A percentile compares a stretch with the other conserved stretches of the same genome.
These are phyloP conservation scores for Detonula confervacea DNA, from an alignment of 352 stramenopile species.

Conservation along the genomic window DNA sequence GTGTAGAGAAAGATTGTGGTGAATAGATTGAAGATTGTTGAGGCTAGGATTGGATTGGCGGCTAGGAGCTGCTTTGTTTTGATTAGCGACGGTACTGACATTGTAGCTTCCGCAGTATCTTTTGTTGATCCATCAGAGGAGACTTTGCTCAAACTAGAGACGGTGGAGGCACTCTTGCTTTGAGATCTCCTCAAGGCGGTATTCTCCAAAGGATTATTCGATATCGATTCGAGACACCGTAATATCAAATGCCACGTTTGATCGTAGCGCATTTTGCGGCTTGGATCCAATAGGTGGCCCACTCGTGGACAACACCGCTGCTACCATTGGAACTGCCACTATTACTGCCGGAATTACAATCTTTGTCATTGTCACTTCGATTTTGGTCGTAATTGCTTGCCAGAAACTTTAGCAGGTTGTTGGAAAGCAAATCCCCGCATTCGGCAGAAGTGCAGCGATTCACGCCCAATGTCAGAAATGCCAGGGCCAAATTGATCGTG, in stretches of 20 bases:
- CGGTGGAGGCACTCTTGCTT: no score
- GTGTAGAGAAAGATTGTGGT: conserved; percentile 70
- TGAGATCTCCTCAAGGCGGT: conserved; percentile 9
- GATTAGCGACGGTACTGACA: conserved; percentile 18
- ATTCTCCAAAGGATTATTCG: conserved; percentile 37
- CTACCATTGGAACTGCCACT: not conserved
- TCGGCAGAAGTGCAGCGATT: conserved; percentile 53
- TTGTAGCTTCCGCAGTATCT: not conserved
- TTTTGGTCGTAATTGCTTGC: conserved; percentile 20
- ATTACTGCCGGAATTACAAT: not conserved
- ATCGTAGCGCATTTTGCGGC: conserved; percentile 44
- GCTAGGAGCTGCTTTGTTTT: conserved; percentile 27
- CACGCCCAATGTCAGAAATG: conserved; percentile 79
- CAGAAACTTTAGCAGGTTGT: conserved; percentile 47
- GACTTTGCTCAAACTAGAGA: no score
- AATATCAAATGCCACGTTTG: conserved; percentile 56
- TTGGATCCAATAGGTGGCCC: conserved; percentile 33
- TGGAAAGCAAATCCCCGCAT: conserved; percentile 41
- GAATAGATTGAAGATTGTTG: conserved; percentile 74
- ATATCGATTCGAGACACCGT: conserved; percentile 48
- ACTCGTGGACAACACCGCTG: not conserved
- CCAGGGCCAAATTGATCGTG: conserved; percentile 74
- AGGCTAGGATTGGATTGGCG: conserved; percentile 33
- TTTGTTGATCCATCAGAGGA: not conserved
- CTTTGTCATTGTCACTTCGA: not conserved